A percentile compares a stretch with the other conserved stretches of the same genome.
These are phyloP conservation scores for Paramecium sonneborni DNA, from an alignment of 73 alveolate species.

Conservation along the genomic window DNA sequence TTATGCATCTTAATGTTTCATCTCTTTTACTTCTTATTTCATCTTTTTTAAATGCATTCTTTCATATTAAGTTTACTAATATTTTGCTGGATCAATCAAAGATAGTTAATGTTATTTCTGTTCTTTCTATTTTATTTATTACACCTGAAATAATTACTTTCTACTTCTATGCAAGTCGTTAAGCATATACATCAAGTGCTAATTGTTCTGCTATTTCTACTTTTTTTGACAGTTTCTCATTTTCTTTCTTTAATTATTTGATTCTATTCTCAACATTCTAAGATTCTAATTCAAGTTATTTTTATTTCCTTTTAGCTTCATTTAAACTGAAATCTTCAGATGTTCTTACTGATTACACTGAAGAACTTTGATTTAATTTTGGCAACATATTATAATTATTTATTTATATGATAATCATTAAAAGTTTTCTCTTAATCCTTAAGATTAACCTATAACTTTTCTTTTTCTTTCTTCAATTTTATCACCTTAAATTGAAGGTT, in stretches of 20 bases:
- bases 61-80: slow-evolving; percentile 13
- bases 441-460: not conserved
- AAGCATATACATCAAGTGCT: slow-evolving; percentile 50
- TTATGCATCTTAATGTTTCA: slow-evolving; percentile 34
- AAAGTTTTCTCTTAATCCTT: not conserved
- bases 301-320: slow-evolving; percentile 26
- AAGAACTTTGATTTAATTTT: not conserved
- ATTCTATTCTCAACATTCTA: slow-evolving; percentile 36
- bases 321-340: slow-evolving; percentile 22
- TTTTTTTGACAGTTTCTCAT: slow-evolving; percentile 55
- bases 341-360: not conserved
- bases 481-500: not conserved
- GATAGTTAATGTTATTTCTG: not conserved
- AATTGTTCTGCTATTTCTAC: slow-evolving; percentile 22
- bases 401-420: not conserved
- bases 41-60: slow-evolving; percentile 5
- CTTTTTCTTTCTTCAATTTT: not conserved
- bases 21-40: not conserved
- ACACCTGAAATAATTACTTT: not conserved
- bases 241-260: not conserved
- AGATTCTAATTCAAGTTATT: slow-evolving; percentile 9
- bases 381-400: not conserved
- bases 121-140: not conserved
- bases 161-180: not conserved
- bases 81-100: not conserved